These are phyloP conservation scores for Fusarium chaquense DNA, from an alignment of 2,329 filamentous ascomycete genomes.

Conservation along the genomic window DNA sequence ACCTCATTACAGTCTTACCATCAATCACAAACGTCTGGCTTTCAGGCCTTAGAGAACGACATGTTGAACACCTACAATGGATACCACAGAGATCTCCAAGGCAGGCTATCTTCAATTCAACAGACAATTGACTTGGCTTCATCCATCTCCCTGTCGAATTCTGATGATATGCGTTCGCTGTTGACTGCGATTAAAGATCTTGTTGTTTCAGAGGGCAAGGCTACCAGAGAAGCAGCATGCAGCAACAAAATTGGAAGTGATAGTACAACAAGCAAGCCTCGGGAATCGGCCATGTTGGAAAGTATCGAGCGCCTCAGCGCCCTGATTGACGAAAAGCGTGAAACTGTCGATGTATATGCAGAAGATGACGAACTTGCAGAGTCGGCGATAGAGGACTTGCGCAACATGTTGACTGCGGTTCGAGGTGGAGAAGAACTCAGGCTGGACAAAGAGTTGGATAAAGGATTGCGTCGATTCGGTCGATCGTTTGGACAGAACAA, in stretches of 20 bases:
- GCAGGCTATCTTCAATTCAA: not conserved
- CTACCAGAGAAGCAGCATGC: not conserved
- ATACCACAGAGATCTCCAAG: not conserved
- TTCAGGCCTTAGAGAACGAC: not conserved
- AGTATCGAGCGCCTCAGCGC: conserved; percentile 1
- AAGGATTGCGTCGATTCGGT: not conserved
- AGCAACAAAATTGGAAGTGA: rapidly evolving
- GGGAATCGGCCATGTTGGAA: not conserved
- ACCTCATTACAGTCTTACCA: not conserved
- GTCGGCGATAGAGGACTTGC: not conserved
- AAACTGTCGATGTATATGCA: not conserved
- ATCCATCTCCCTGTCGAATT: not conserved
- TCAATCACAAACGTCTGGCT: not conserved
- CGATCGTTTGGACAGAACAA: not conserved
- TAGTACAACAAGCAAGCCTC: not conserved
- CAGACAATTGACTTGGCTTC: not conserved
- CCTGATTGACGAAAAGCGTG: not conserved
- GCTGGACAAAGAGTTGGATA: not conserved
- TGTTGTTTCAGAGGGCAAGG: not conserved
- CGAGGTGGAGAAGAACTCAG: not conserved
- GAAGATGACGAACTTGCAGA: conserved; percentile 3
- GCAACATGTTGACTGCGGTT: not conserved
- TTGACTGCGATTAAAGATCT: not conserved
- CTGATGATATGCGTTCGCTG: not conserved
- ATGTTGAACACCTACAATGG: not conserved